Evolutionary conservation across 1,284 basidiomycete species (phyloP).

Genomic region (Microbotryum violaceum): DNA sequence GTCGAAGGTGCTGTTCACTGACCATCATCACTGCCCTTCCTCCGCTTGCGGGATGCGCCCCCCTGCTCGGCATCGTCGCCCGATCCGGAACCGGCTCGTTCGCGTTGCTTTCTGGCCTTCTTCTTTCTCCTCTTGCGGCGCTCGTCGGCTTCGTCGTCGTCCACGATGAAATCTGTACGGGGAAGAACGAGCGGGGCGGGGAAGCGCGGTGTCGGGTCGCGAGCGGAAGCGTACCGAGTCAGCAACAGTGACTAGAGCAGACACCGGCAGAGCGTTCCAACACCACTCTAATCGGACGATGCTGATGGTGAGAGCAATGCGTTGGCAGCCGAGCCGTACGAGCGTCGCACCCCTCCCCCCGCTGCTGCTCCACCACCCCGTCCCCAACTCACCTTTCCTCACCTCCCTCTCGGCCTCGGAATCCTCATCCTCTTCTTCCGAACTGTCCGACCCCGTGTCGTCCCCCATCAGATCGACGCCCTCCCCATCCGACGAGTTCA

Average conservation of each 20-base stretch:
- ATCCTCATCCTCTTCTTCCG: slow-evolving; percentile 75
- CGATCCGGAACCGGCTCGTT: not conserved
- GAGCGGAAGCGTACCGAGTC: too few species aligned
- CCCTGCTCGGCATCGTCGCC: slow-evolving; percentile 48
- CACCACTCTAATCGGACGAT: too few species aligned
- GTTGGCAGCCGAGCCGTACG: not conserved
- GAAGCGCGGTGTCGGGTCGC: too few species aligned
- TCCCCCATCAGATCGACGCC: slow-evolving; percentile 31
- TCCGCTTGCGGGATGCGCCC: slow-evolving; percentile 50
- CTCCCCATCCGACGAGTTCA: slow-evolving; percentile 25
- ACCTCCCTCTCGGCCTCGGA: slow-evolving; percentile 67
- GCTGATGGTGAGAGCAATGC: too few species aligned
- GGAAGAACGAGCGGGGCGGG: not conserved
- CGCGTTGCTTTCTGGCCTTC: slow-evolving; percentile 48
- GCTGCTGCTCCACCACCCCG: not conserved
- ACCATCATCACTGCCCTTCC: slow-evolving; percentile 37
- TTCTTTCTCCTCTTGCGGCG: slow-evolving; percentile 48
- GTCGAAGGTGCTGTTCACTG: slow-evolving; percentile 43
- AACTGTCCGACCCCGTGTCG: slow-evolving; percentile 51
- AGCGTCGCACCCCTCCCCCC: not conserved
- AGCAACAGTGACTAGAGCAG: not conserved
- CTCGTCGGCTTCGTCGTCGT: slow-evolving; percentile 67
- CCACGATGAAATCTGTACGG: slow-evolving; percentile 61
- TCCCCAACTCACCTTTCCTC: slow-evolving; percentile 48
- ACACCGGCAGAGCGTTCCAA: too few species aligned